Base-by-base conservation (phyloP, 1,284 basidiomycete species). In the Inonotus obliquus region DNA sequence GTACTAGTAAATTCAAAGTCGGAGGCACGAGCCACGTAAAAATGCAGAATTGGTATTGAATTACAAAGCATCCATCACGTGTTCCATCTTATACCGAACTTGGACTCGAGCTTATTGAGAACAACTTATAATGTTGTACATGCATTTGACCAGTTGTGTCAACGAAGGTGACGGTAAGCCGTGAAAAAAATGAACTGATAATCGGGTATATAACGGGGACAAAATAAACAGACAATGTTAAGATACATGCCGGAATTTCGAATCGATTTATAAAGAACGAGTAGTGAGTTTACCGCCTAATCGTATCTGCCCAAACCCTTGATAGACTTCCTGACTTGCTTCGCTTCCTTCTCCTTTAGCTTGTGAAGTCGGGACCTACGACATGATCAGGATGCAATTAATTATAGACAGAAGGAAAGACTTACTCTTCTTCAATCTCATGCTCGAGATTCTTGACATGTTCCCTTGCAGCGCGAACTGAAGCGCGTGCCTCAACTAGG, bases 401-500 rank as follows among this genome's bases (percentile, higher is more conserved):
- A 35, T 49, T 2, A 54, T 23, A 19, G n/a, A 51, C 2, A 44
- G 51, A 11, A 41, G 6, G 2, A 23, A 45, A 23, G 47, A 73
- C 83, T 68, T 70, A 86, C 84, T 85, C 84, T 68, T 84, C 81
- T 44, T 76, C 62, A 5, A 80, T 80, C 66, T 85, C 83, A 49
- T 72, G 72, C 70, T 86, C 83, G 13, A 86, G 74, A 25, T 74
- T 71, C 60, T 75, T 74, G 48, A 85, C 80, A 61, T 85, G 82
- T 29, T 82, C 78, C 41, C 74, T 73, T 2, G 85, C 84, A 63
- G 79, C 79, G 39, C 73, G 74, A 14, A 83, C 83, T 39, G 75
- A 76, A 10, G 68, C 66, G n/a, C 81, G 69, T 1, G 82, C 81
- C 17, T 75, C 69, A 29, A 69, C 63, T 21, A 86, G 72, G 0